Evolutionary conservation across 768 basidiomycete genomes (phyloP), one percentile per base, ranked within the genome.

Genomic region (Boletus rubescentipes): DNA sequence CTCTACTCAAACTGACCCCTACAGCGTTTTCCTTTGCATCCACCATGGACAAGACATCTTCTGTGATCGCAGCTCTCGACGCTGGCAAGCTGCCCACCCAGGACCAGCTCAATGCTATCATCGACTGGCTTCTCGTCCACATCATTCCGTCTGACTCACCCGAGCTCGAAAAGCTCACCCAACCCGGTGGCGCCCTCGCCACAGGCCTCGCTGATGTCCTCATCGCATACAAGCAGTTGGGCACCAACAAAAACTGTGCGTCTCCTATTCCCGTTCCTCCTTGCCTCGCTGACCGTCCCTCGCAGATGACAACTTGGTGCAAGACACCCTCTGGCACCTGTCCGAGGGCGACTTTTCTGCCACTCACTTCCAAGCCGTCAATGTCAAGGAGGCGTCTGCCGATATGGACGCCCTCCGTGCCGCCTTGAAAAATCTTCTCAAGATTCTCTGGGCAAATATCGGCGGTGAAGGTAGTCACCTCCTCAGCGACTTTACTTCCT

Each of bases 21-120:
- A n/a, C 16, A 5, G 11, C 8, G 12, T 31, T 46, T 16, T 47
- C 36, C 16, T 4, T 9, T 14, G 36, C 45, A 46, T 35, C 31
- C 9, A 46, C n/a, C 53, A 89, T 89, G 86, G 85, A 90, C 53
- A 82, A 80, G 72, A 55, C 78, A 44, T 75, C 84, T 16, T 83
- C 84, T 35, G 61, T 88, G 23, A 65, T 85, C 52, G 88, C 85
- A 43, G 88, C 88, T 9, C 69, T 89, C 61, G 78, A 83, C 57
- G 86, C 86, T 16, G 86, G 86, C 20, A 90, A 90, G 64, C 72
- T 88, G 5, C 88, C 88, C 16, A 76, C 76, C 2, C 83, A 86
- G 11, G 67, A 78, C 29, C 88, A 90, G 63, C 59, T 81, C 36
- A 75, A 76, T 55, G 63, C 64, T 0, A 75, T 78, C 62, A 76